Conservation (phyloP, 305 asterid genomes). For the Salvia sclarea region DNA sequence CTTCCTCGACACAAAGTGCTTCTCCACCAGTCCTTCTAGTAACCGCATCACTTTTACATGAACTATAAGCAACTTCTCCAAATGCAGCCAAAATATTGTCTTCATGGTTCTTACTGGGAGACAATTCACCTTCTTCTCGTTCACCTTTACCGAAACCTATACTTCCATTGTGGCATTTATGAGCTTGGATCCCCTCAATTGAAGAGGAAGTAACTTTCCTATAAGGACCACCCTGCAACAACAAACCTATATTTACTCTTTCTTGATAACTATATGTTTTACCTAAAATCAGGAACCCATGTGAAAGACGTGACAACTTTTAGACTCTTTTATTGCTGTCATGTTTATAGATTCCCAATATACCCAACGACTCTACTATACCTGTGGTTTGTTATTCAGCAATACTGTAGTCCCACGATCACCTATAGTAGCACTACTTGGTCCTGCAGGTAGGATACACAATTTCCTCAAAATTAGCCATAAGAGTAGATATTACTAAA, state of each 20-base stretch:
- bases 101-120: conserved; percentile 57
- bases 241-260: not conserved
- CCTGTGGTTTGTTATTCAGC: conserved; percentile 54
- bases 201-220: conserved; percentile 40
- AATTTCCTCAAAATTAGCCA: conserved; percentile 23
- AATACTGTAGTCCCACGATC: conserved; percentile 37
- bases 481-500: conserved; percentile 12
- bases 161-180: conserved; percentile 41
- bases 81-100: conserved; percentile 43
- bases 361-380: conserved; percentile 23
- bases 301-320: conserved; percentile 17
- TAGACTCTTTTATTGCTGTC: not conserved
- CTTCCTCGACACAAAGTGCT: conserved; percentile 25
- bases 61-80: conserved; percentile 31
- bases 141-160: conserved; percentile 44
- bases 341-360: not conserved
- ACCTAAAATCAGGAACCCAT: conserved; percentile 3
- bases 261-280: not conserved
- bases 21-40: conserved; percentile 37
- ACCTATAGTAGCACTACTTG: conserved; percentile 32
- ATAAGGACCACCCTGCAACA: conserved; percentile 43
- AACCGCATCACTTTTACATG: conserved; percentile 40
- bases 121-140: conserved; percentile 72
- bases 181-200: conserved; percentile 39
- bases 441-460: conserved; percentile 38